These are phyloP conservation scores for Leavenworthia alabamica DNA, from an alignment of 345 rosid species.

Conservation along the genomic window DNA sequence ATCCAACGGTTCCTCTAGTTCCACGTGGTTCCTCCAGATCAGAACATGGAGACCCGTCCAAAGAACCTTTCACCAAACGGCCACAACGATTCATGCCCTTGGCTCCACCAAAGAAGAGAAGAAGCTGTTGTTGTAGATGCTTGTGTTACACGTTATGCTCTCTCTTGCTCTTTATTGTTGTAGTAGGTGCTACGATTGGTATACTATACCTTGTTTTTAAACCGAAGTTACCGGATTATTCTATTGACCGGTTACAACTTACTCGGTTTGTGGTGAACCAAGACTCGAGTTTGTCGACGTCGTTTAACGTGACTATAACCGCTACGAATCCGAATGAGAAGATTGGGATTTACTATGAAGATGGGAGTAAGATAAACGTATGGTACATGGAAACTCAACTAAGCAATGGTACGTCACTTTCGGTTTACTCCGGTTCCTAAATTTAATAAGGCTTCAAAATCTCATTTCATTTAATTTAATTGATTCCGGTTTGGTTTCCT, in stretches of 20 bases:
- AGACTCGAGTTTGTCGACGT: constrained; percentile 48
- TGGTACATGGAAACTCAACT: constrained; percentile 45
- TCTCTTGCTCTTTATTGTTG: constrained; percentile 42
- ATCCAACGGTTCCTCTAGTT: constrained; percentile 53
- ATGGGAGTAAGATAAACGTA: constrained; percentile 65
- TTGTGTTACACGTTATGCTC: constrained; percentile 59
- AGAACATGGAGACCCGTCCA: constrained; percentile 30
- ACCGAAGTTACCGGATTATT: constrained; percentile 67
- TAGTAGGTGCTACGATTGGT: constrained; percentile 41
- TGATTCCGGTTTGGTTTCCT: not conserved
- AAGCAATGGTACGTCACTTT: constrained; percentile 38
- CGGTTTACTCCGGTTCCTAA: not conserved
- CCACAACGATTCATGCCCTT: constrained; percentile 42
- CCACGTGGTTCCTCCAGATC: constrained; percentile 44
- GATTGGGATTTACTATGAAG: constrained; percentile 76
- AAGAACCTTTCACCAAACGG: constrained; percentile 21
- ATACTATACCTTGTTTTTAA: constrained; percentile 59
- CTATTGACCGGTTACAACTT: constrained; percentile 48
- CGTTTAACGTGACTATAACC: constrained; percentile 54
- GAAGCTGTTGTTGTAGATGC: constrained; percentile 60
- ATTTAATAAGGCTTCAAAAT: not conserved
- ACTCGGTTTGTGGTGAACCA: constrained; percentile 39
- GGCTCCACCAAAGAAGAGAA: constrained; percentile 29
- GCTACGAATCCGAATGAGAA: constrained; percentile 72
- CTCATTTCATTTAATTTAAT: not conserved